Conservation (phyloP, 2,329 filamentous ascomycete species). For the Cladophialophora immunda region DNA sequence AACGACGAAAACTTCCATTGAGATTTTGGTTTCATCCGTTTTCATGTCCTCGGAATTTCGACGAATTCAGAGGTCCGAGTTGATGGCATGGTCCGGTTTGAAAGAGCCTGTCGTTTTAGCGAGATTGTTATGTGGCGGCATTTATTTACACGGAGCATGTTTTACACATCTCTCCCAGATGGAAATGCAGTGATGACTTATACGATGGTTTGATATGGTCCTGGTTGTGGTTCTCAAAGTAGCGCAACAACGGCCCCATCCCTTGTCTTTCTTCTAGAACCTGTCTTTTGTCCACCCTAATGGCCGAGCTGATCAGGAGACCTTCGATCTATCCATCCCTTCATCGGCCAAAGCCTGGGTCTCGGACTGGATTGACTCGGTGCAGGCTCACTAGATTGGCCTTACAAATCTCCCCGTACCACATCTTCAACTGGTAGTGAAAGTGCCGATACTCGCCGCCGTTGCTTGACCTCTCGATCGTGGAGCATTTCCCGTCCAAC, state of each 20-base stretch:
- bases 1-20: slow-evolving; percentile 58
- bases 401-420: neutral
- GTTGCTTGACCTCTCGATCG: neutral
- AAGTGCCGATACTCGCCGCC: neutral
- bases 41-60: neutral
- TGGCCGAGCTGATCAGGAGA: neutral
- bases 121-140: neutral
- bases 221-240: neutral
- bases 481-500: neutral
- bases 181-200: neutral
- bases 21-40: neutral
- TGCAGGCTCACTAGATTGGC: neutral
- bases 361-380: neutral
- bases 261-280: neutral
- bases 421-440: neutral
- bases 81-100: neutral
- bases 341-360: neutral
- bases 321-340: neutral
- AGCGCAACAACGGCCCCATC: neutral
- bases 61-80: neutral
- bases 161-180: neutral
- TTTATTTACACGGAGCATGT: neutral
- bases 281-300: neutral
- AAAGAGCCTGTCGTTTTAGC: neutral
- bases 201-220: too few relatives aligned